Base-by-base conservation (phyloP, 805 yeast genomes). In the Candida bentonensis region DNA sequence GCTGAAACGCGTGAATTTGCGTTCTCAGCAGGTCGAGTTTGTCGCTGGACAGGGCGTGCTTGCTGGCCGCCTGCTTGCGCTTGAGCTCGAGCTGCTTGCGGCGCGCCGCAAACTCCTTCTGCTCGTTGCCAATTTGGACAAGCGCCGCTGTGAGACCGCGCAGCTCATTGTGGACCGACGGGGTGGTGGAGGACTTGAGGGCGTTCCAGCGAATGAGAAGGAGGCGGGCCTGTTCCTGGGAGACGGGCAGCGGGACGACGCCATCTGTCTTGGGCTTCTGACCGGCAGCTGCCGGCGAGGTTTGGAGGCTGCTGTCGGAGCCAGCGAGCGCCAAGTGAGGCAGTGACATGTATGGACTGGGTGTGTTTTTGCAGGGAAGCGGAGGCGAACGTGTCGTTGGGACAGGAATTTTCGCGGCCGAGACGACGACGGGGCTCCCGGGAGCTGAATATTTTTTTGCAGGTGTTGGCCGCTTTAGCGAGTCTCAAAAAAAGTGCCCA, bases 1-100 rank as follows among this genome's bases (percentile, higher is more conserved):
- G 64, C 57, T 79, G 76, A 57, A 78, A 77, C 0, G 92, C 84
- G 39, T 79, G 78, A 39, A 81, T 72, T 59, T 83, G 94, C 41
- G 78, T 74, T 50, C 78, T 76, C 44, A 82, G 63, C 25, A 79
- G 62, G 47, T 74, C 75, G 42, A 78, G 68, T 4, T 33, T 22
- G 21, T 46, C 20, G 4, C 23, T 21, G n/a, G 22, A 9, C 9
- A 21, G 15, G 27, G 30, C 28, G 21, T 22, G 41, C 4, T 27
- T n/a, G n/a, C 20, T 22, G 4, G 25, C 41, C 28, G 15, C 21
- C 40, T 34, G 28, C 33, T 42, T 40, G 5, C 57, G 50, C 39
- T 41, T 39, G 21, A 36, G 44, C 26, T 43, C 42, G 22, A 61
- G 47, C 42, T 47, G 40, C 21, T 44, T 48, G 15, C 39, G 41